A percentile compares a stretch with the other conserved stretches of the same genome.
Conservation (phyloP, 1,284 basidiomycete species). For the Pisolithus thermaeus region DNA sequence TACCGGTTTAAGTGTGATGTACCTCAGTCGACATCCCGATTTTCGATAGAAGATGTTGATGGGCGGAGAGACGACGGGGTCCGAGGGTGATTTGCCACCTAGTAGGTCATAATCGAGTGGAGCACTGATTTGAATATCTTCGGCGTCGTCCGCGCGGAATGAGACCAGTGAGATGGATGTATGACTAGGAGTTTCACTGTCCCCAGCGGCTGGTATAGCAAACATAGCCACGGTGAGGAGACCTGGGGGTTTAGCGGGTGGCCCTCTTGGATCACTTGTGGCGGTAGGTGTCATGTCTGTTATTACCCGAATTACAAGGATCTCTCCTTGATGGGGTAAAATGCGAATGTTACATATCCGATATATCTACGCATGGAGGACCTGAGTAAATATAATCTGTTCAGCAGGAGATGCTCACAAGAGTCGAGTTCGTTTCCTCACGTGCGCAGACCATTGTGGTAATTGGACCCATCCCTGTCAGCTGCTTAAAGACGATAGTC, state of each 20-base stretch:
- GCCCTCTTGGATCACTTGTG: constrained; percentile 21
- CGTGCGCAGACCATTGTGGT: constrained; percentile 27
- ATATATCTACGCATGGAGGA: constrained; percentile 29
- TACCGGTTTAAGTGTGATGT: constrained; percentile 32
- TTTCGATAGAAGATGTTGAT: constrained; percentile 45
- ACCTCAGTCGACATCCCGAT: constrained; percentile 29
- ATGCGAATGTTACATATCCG: constrained; percentile 47
- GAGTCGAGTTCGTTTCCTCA: constrained; percentile 12
- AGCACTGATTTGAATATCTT: constrained; percentile 49
- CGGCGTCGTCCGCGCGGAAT: constrained; percentile 24
- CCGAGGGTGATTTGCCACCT: constrained; percentile 25
- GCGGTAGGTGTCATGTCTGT: constrained; percentile 16
- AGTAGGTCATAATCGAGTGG: constrained; percentile 34
- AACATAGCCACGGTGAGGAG: constrained; percentile 28
- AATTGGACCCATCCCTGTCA: constrained; percentile 26
- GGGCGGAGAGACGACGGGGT: constrained; percentile 38
- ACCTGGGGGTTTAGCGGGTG: constrained; percentile 29
- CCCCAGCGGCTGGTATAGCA: constrained; percentile 24
- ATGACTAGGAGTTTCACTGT: constrained; percentile 17
- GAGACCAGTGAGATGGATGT: constrained; percentile 17
- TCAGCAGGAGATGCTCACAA: constrained; percentile 8
- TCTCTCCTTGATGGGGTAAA: constrained; percentile 47
- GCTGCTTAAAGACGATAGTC: constrained; percentile 42
- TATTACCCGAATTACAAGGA: constrained; percentile 50
- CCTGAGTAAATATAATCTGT: constrained; percentile 8